These are phyloP conservation scores for Uronychia setigera DNA, from an alignment of 73 alveolate species.

Conservation along the genomic window DNA sequence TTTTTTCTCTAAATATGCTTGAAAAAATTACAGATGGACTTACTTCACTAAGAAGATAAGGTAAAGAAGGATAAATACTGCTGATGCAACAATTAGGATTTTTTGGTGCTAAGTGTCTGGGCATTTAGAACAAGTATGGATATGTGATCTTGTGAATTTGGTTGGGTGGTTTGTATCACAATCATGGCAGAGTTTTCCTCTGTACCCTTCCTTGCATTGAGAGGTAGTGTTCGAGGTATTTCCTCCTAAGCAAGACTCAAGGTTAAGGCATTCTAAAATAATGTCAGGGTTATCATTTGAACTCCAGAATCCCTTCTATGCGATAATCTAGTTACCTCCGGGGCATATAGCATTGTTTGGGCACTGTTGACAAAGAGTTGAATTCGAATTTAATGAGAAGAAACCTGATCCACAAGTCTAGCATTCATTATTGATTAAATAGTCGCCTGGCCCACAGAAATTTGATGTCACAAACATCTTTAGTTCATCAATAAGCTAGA, in stretches of 20 bases:
- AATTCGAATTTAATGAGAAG: slow-evolving; percentile 23
- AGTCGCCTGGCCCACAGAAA: slow-evolving; percentile 40
- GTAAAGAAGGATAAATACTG: not conserved
- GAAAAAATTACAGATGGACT: not conserved
- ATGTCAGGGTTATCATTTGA: slow-evolving; percentile 5
- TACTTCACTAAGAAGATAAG: not conserved
- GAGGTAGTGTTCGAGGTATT: not conserved
- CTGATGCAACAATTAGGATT: not conserved
- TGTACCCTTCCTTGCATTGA: slow-evolving; percentile 19
- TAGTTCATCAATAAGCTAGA: not conserved
- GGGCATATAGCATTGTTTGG: slow-evolving; percentile 53
- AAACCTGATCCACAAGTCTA: too few species aligned
- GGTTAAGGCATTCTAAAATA: slow-evolving; percentile 33
- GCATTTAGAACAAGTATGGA: slow-evolving; percentile 12
- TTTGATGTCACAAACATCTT: slow-evolving; percentile 1
- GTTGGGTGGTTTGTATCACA: not conserved
- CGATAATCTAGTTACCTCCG: slow-evolving; percentile 52
- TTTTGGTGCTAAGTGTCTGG: not conserved
- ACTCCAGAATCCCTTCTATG: slow-evolving; percentile 62
- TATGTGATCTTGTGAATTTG: slow-evolving; percentile 6
- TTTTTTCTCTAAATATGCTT: not conserved
- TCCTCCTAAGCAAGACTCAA: slow-evolving; percentile 59
- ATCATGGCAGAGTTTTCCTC: slow-evolving; percentile 22
- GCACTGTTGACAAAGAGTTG: slow-evolving; percentile 45
- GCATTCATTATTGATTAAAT: too few species aligned